Conservation (phyloP, 805 yeast species). For the Teunomyces atbi region DNA sequence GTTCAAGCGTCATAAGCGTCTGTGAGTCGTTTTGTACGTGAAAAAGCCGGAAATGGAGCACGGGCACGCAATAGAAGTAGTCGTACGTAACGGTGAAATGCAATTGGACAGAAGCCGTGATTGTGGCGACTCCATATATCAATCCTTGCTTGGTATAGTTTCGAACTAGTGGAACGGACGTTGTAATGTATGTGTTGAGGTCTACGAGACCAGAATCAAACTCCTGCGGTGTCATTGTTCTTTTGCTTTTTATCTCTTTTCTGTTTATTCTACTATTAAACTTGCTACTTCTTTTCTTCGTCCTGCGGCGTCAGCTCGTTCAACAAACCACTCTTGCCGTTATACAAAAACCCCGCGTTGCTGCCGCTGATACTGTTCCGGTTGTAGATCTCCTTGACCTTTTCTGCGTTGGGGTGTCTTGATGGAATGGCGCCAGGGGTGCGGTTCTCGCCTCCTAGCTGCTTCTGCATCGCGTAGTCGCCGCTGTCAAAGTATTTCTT, state of each 20-base stretch:
- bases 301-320: constrained; percentile 46
- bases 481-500: constrained; percentile 93
- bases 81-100: constrained; percentile 27
- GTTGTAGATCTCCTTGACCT: constrained; percentile 55
- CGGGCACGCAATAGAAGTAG: constrained; percentile 29
- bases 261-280: not conserved
- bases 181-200: not conserved
- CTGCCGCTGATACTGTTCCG: constrained; percentile 56
- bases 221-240: not conserved
- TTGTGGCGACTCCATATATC: not conserved
- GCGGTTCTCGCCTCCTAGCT: constrained; percentile 27
- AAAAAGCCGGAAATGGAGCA: constrained; percentile 23
- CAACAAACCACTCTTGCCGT: constrained; percentile 54
- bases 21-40: not conserved
- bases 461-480: constrained; percentile 80
- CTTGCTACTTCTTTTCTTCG: not conserved
- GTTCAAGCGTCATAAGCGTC: not conserved
- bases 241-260: not conserved
- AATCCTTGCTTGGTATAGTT: constrained; percentile 1
- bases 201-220: not conserved
- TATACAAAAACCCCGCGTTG: constrained; percentile 41
- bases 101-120: not conserved
- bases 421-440: constrained; percentile 37
- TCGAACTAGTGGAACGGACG: constrained; percentile 8
- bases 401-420: constrained; percentile 54